Conservation (phyloP, 2,329 filamentous ascomycete species). For the Thielaviopsis ethacetica region DNA sequence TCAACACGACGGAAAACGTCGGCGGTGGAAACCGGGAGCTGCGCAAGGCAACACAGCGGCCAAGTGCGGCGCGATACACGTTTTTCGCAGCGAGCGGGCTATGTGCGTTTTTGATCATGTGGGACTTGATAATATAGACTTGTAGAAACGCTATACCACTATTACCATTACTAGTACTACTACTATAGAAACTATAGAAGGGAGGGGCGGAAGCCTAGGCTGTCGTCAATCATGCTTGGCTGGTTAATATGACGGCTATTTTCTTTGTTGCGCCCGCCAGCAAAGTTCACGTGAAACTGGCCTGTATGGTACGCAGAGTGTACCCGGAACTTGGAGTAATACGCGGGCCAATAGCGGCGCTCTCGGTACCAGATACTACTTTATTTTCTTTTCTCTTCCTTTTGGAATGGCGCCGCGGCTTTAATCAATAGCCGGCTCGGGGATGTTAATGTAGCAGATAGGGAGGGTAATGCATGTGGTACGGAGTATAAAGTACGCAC, state of each 20-base stretch:
- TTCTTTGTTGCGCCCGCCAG: too few relatives aligned
- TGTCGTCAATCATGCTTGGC: too few relatives aligned
- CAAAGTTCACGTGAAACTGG: not conserved
- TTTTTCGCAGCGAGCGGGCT: conserved; percentile 67
- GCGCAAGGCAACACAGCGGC: conserved; percentile 59
- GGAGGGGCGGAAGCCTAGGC: too few relatives aligned
- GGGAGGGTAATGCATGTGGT: too few relatives aligned
- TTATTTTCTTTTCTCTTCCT: not conserved
- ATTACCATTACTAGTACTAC: too few relatives aligned
- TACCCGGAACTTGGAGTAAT: not conserved
- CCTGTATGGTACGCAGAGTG: not conserved
- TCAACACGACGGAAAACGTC: conserved; percentile 70
- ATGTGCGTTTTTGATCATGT: conserved; percentile 57
- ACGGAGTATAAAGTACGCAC: too few relatives aligned
- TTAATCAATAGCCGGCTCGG: not conserved
- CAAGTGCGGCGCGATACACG: conserved; percentile 58
- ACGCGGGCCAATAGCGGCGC: not conserved
- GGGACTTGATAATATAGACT: conserved; percentile 51
- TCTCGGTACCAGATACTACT: not conserved
- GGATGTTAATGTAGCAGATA: too few relatives aligned
- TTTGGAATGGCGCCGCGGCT: not conserved
- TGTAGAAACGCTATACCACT: too few relatives aligned
- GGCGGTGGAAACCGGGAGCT: conserved; percentile 81
- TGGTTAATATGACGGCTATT: not conserved
- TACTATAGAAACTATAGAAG: too few relatives aligned